These are phyloP conservation scores for Ophiostoma sp. DNA, from an alignment of 2,329 filamentous ascomycete species.

Conservation along the genomic window DNA sequence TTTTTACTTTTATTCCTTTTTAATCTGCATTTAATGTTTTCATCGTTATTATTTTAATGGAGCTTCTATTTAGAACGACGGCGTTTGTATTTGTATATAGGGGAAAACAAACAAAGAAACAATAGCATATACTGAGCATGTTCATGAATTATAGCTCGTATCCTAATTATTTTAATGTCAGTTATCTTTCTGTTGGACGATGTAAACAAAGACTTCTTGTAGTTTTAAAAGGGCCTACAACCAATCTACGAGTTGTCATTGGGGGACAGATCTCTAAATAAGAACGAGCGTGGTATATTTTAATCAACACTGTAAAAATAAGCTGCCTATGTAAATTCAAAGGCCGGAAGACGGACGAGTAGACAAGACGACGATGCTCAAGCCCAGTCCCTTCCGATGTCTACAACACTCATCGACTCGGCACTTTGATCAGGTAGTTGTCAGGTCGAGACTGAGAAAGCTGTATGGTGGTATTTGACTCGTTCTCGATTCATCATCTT, in stretches of 20 bases:
- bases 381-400: neutral
- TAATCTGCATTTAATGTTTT: neutral
- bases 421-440: neutral
- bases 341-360: too few species aligned
- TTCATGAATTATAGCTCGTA: neutral
- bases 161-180: too few species aligned
- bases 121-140: neutral
- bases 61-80: neutral
- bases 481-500: neutral
- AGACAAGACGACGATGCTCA: too few species aligned
- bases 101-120: neutral
- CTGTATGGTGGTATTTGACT: neutral
- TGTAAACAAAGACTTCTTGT: neutral
- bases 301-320: too few species aligned
- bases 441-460: too few species aligned
- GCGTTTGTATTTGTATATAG: conserved; percentile 6
- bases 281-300: too few species aligned
- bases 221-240: neutral
- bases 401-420: neutral
- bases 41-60: neutral
- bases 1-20: neutral
- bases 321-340: too few species aligned
- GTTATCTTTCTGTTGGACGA: too few species aligned
- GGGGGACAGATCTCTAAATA: too few species aligned
- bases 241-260: neutral